These are phyloP conservation scores for Pleurotus tuber-regium DNA, from an alignment of 768 basidiomycete genomes.

Conservation along the genomic window DNA sequence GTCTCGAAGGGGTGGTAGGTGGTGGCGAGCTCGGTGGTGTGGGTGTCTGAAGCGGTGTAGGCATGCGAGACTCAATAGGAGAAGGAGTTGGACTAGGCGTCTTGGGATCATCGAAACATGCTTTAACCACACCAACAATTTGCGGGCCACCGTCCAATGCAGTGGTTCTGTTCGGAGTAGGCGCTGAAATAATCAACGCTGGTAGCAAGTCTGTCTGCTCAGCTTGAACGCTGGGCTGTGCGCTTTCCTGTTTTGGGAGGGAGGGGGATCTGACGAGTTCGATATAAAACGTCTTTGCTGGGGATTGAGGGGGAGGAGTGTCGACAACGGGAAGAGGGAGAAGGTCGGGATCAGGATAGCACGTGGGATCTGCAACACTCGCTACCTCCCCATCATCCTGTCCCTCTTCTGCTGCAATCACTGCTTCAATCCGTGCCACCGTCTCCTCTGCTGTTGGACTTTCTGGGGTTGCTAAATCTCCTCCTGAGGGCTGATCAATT, in stretches of 20 bases:
- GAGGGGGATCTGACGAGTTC: neutral
- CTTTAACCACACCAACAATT: constrained; percentile 1
- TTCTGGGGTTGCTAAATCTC: no score
- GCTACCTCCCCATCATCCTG: no score
- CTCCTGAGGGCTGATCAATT: neutral
- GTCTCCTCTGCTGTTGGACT: no score
- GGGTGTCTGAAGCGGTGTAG: constrained; percentile 32
- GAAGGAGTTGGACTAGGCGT: constrained; percentile 13
- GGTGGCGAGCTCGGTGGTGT: constrained; percentile 45
- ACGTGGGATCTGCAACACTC: no score
- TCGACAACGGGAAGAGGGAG: constrained; percentile 35
- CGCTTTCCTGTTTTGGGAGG: neutral
- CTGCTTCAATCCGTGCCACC: no score
- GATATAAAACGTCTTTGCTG: constrained; percentile 15
- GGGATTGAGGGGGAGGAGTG: constrained; percentile 14
- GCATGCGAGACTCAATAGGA: constrained; percentile 18
- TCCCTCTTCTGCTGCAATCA: no score
- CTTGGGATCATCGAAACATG: neutral
- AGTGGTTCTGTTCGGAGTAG: neutral
- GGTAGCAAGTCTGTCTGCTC: neutral
- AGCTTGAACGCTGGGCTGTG: neutral
- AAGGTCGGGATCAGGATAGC: constrained; percentile 41
- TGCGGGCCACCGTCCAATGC: constrained; percentile 11
- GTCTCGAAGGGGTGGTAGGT: neutral
- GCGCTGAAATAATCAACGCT: constrained; percentile 7